Evolutionary conservation across 495 filamentous ascomycete species (phyloP), one percentile per base, ranked within the genome.

Genomic region (Aspergillus steynii): DNA sequence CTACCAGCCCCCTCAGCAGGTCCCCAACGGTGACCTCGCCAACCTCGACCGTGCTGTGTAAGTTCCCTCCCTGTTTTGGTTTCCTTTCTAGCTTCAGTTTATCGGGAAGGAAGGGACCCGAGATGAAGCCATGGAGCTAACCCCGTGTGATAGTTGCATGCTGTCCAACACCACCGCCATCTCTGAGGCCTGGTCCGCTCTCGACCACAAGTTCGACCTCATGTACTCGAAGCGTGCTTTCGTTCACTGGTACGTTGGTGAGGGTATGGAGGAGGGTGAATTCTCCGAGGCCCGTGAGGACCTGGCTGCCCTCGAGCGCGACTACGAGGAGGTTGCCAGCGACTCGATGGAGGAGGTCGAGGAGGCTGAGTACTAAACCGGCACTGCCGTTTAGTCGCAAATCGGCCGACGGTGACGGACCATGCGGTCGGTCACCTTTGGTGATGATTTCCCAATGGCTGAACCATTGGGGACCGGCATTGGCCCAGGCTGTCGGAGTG

Each of bases 211-310:
- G 81, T 99, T 99, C 81, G 95, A 99, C 68, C 92, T 99, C 73
- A 99, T 99, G 95, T 98, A 98, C 86, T 93, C 93, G 75, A 99
- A 99, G 88, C 95, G 95, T 79, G 95, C 95, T 58, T 99, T 99
- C 82, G 95, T 99, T 55, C 95, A 99, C 81, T 99, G 95, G 95
- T 99, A 99, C 70, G 95, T 99, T 75, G 95, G 95, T 81, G 95
- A 99, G 85, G 95, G 95, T 86, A 99, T 99, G 95, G 95, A 99
- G 84, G 95, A 99, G 79, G 95, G 95, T 73, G 95, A 99, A 78
- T 99, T 99, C 85, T 96, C 92, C 53, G 95, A 99, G 85, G 95
- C 95, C 56, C 91, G 95, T 77, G 95, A 99, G 83, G 95, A 99
- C 80, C 78, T 99, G 70, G 95, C 95, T 70, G 95, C 95, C 68